Percentiles rank a stretch among this genome's conserved stretches.
Evolutionary conservation across 2,329 filamentous ascomycete species (phyloP).

Genomic region (Coniochaeta sp.): DNA sequence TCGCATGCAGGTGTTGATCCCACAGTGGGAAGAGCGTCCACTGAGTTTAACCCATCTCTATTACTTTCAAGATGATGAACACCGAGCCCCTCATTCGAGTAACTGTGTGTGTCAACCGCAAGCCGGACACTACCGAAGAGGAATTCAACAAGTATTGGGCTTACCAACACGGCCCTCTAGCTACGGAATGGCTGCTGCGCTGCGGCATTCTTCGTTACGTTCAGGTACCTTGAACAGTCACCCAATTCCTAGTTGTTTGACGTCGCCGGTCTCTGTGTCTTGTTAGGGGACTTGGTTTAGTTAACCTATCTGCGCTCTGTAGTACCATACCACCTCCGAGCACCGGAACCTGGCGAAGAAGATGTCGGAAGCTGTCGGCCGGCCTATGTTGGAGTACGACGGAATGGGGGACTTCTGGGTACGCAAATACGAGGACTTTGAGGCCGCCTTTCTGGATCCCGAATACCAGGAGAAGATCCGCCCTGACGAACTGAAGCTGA

Average conservation of each 20-base stretch:
- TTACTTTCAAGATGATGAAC: background rate
- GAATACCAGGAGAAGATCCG: constrained; percentile 1
- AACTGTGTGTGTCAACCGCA: background rate
- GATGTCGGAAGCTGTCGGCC: background rate
- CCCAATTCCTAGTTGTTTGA: background rate
- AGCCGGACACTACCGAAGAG: background rate
- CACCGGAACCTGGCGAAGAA: background rate
- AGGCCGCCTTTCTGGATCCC: background rate
- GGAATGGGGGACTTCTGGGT: background rate
- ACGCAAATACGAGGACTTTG: background rate
- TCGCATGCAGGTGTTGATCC: no score
- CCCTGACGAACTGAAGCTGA: background rate
- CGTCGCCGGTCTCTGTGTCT: no score
- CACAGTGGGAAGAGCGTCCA: no score
- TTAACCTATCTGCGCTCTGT: no score
- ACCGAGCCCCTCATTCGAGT: background rate
- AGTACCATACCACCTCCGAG: constrained; percentile 2
- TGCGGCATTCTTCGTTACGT: background rate
- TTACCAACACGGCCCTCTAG: background rate
- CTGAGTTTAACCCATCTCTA: no score
- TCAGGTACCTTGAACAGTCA: background rate
- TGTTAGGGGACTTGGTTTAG: no score
- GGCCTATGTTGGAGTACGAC: background rate
- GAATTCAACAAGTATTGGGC: background rate
- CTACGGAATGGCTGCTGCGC: background rate